A percentile compares a stretch with the other conserved stretches of the same genome.
Evolutionary conservation across 2,329 filamentous ascomycete species (phyloP).

Genomic region (Magnaporthales sp.): DNA sequence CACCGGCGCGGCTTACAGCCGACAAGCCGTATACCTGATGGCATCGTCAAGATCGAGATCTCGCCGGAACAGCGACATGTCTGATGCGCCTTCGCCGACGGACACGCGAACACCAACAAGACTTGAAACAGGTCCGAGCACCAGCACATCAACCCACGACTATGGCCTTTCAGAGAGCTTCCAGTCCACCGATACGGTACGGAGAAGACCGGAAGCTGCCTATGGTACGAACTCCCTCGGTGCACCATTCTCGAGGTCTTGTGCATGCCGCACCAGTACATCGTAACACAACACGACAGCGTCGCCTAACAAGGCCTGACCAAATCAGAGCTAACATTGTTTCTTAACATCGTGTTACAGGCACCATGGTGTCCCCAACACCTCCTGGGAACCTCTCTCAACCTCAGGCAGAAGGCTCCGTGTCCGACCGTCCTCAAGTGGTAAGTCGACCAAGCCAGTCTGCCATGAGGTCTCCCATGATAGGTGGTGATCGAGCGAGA

Average conservation of each 20-base stretch:
- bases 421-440: conserved; percentile 29
- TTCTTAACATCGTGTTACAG: conserved; percentile 13
- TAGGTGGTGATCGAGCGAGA: conserved; percentile 38
- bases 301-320: neutral
- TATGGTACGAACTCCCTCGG: conserved; percentile 40
- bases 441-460: conserved; percentile 20
- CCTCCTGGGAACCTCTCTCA: conserved; percentile 13
- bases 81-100: conserved; percentile 4
- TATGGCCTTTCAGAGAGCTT: conserved; percentile 43
- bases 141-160: conserved; percentile 24
- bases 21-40: neutral
- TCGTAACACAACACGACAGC: conserved; percentile 2
- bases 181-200: conserved; percentile 51
- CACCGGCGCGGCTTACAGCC: neutral
- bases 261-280: conserved; percentile 3
- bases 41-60: conserved; percentile 3
- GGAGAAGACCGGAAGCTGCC: conserved; percentile 43
- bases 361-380: conserved; percentile 20
- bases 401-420: conserved; percentile 23
- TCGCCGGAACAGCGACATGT: conserved; percentile 5
- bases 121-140: conserved; percentile 17
- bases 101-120: conserved; percentile 13
- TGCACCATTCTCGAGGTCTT: conserved; percentile 3
- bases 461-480: conserved; percentile 32
- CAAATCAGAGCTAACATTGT: conserved; percentile 13